These are phyloP conservation scores for Podospora comata DNA, from an alignment of 495 filamentous ascomycete genomes.

Conservation along the genomic window DNA sequence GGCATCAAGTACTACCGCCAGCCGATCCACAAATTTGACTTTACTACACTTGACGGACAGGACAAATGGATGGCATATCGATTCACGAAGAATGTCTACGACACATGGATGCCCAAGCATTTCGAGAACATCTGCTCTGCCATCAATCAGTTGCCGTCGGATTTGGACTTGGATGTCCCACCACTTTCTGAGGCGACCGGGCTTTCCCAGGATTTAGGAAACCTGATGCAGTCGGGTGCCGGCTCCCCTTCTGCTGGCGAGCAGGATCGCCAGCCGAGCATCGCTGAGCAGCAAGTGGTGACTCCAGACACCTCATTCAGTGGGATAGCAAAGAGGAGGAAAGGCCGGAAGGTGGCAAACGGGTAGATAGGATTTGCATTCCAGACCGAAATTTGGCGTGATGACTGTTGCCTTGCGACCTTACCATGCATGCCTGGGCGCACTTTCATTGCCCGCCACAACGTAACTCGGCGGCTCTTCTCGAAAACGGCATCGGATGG, in stretches of 20 bases:
- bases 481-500: too few species aligned
- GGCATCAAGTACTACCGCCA: slow-evolving; percentile 19
- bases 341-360: too few species aligned
- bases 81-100: slow-evolving; percentile 22
- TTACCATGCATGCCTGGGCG: too few species aligned
- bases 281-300: slow-evolving; percentile 12
- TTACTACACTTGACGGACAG: slow-evolving; percentile 14
- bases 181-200: slow-evolving; percentile 16
- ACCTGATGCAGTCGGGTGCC: slow-evolving; percentile 11
- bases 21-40: slow-evolving; percentile 11
- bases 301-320: too few species aligned
- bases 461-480: too few species aligned
- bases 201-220: slow-evolving; percentile 19
- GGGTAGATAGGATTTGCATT: too few species aligned
- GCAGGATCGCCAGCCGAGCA: slow-evolving; percentile 14
- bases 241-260: slow-evolving; percentile 3
- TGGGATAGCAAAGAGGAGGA: too few species aligned
- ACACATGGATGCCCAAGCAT: slow-evolving; percentile 34
- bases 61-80: slow-evolving; percentile 26
- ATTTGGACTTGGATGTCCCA: slow-evolving; percentile 31
- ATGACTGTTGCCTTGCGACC: too few species aligned
- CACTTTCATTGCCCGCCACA: too few species aligned
- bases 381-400: too few species aligned
- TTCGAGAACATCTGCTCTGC: slow-evolving; percentile 42
- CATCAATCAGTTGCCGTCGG: slow-evolving; percentile 38